Evolutionary conservation across 441 rosid species (phyloP), one percentile per base, ranked within the genome.

Genomic region (Syzygium malaccense): DNA sequence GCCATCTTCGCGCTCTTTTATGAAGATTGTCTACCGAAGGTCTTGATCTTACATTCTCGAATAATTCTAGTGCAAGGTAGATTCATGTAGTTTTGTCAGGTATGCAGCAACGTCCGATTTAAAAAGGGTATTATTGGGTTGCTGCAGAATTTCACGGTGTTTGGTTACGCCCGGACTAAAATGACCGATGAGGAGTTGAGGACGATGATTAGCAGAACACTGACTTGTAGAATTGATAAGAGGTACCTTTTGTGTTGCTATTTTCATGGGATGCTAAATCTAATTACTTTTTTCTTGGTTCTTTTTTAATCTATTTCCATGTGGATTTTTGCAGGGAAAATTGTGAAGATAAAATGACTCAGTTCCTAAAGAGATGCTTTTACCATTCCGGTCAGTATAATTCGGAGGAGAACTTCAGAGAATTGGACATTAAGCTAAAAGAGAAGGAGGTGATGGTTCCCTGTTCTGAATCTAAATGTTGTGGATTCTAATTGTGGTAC

Each of bases 1-100:
- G 99, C 99, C 68, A 95, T 98, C 86, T 98, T 98, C 89, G 98
- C 99, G 86, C 98, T 98, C 86, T 97, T 89, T 86, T 97, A 96
- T 55, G 98, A 97, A 87, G 98, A 94, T 86, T 95, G 95, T 88
- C 95, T 97, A 51, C 98, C 97, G 32, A 88, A 93, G 95, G 97
- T 95, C 89, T 71, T 66, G 19, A 86, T 55, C 75, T 49, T 45
- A 51, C 89, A 55, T 10, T 14, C 32, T 75, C 28, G 83, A 41
- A 75, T 23, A 0, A 18, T 75, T 75, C 18, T 75, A 23, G 83
- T 6, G 26, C 53, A 75, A 41, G 17, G n/a, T 41, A 12, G 83
- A 75, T 41, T 48, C 83, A 75, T 75, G 53, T 41, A 75, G 83
- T 41, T 13, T 75, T 41, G n/a, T 41, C 53, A 41, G 30, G 83